Base-by-base conservation (phyloP, 352 stramenopile genomes). In the Thalassiosira livingstoniorum region DNA sequence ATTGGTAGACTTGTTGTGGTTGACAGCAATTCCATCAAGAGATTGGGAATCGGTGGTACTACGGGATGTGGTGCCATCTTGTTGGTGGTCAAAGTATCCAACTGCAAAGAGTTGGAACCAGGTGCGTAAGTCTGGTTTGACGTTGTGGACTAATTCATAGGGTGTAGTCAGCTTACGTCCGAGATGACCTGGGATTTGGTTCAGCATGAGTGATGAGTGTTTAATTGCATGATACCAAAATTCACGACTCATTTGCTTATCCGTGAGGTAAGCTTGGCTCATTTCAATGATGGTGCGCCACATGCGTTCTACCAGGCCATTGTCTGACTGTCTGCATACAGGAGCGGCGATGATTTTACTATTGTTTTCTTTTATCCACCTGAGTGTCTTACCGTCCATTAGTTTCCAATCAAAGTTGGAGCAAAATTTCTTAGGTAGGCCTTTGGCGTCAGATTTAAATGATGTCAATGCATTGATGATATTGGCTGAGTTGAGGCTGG, bases 241-340 rank as follows among this genome's bases (percentile, higher is more conserved):
- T 31, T 66, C 34, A 43, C 55, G 37, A 10, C 35, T 27, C 13
- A 76, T 29, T 67, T 76, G 67, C 31, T 76, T 76, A 2, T 76
- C 67, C 2, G 67, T 76, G 27, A 76, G 57, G 42, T 67, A 76
- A 45, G 67, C 23, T 25, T 31, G 42, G 7, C 54, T 37, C 55
- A 76, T 76, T 15, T 31, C n/a, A 43, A 75, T 23, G n/a, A 75
- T 37, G 2, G 66, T 75, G n/a, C 65, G 66, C 66, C 66, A 75
- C 29, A 23, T 42, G 5, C 63, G 23, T 53, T 80, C 35, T 27
- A 74, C 72, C 4, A 80, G 61, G 47, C 72, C 63, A 62, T 80
- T 73, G 37, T 61, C 72, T 2, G 63, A 75, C 34, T 80, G 62
- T 0, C 54, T 23, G 1, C 53, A 27, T 1, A 62, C 63, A 0